Percentiles rank a stretch among this genome's conserved stretches.
phyloP scores from a whole-genome alignment of 2,329 filamentous ascomycete genomes.

The Paraphoma chrysanthemicola region DNA sequence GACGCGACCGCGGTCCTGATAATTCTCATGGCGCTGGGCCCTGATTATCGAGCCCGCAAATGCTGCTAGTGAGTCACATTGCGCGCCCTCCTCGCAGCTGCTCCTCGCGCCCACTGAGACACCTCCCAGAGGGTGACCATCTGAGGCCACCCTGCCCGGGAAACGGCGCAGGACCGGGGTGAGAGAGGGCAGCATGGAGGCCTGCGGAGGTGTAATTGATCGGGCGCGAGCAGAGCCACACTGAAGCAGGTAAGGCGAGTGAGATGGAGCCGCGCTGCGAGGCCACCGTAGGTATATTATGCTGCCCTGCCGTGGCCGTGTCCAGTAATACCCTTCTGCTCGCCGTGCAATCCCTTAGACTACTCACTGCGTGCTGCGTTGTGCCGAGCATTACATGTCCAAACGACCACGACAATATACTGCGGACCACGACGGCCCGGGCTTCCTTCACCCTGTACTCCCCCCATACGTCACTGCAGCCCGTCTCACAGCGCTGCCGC shows the following conservation, averaged over 20 bases:
- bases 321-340: neutral
- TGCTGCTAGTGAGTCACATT: slow-evolving; percentile 38
- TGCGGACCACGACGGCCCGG: slow-evolving; percentile 22
- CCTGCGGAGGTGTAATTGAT: neutral
- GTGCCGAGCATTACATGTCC: neutral
- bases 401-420: neutral
- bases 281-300: slow-evolving; percentile 18
- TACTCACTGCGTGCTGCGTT: neutral
- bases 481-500: slow-evolving; percentile 24
- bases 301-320: slow-evolving; percentile 18
- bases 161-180: slow-evolving; percentile 23
- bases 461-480: slow-evolving; percentile 26
- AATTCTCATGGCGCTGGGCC: neutral
- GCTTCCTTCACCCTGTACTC: slow-evolving; percentile 15
- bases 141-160: slow-evolving; percentile 34
- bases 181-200: neutral
- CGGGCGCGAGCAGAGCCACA: slow-evolving; percentile 13
- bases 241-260: slow-evolving; percentile 10
- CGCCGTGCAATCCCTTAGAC: neutral
- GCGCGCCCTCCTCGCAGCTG: slow-evolving; percentile 16
- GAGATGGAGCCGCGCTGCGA: slow-evolving; percentile 16
- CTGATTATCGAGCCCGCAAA: neutral
- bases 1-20: neutral
- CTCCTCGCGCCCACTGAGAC: slow-evolving; percentile 22
- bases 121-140: slow-evolving; percentile 34